These are phyloP conservation scores for Chlorella sorokiniana DNA, from an alignment of 139 green algal species.

Conservation along the genomic window DNA sequence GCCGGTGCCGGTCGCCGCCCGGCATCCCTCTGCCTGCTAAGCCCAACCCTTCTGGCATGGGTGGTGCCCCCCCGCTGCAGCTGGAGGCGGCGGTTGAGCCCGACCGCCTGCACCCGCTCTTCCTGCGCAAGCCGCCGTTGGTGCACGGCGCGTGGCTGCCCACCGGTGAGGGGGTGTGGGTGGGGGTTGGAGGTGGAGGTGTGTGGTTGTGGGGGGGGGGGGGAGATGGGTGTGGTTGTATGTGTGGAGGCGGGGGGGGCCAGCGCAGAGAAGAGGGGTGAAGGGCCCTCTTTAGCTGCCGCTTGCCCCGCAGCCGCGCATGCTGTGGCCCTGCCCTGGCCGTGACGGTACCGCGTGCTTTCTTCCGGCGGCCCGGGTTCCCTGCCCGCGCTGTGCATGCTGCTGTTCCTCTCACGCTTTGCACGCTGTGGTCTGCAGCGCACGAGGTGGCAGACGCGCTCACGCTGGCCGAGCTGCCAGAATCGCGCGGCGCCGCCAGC, in stretches of 20 bases:
- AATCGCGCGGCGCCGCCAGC: neutral
- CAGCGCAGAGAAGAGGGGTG: too few relatives aligned
- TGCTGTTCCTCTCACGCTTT: neutral
- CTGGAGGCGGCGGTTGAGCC: slow-evolving; percentile 2
- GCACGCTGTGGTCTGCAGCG: neutral
- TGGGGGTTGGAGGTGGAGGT: neutral
- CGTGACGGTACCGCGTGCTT: too few relatives aligned
- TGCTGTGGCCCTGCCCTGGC: too few relatives aligned
- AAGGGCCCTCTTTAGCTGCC: too few relatives aligned
- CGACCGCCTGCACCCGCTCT: slow-evolving; percentile 5
- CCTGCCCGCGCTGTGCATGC: neutral
- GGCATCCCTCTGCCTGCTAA: too few relatives aligned
- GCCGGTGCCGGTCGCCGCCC: too few relatives aligned
- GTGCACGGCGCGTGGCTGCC: slow-evolving; percentile 68
- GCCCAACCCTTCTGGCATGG: too few relatives aligned
- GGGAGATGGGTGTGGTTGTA: too few relatives aligned
- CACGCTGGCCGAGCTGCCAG: slow-evolving; percentile 9
- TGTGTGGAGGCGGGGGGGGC: too few relatives aligned
- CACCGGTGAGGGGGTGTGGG: slow-evolving; percentile 25
- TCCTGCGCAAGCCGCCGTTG: slow-evolving; percentile 45
- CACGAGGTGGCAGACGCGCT: slow-evolving; percentile 16
- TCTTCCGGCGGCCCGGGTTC: too few relatives aligned
- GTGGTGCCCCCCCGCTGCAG: neutral
- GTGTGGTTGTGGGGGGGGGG: too few relatives aligned
- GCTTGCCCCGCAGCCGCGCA: too few relatives aligned